Evolutionary conservation across 2,329 filamentous ascomycete species (phyloP).

Genomic region (Sodiomyces alkalinus): DNA sequence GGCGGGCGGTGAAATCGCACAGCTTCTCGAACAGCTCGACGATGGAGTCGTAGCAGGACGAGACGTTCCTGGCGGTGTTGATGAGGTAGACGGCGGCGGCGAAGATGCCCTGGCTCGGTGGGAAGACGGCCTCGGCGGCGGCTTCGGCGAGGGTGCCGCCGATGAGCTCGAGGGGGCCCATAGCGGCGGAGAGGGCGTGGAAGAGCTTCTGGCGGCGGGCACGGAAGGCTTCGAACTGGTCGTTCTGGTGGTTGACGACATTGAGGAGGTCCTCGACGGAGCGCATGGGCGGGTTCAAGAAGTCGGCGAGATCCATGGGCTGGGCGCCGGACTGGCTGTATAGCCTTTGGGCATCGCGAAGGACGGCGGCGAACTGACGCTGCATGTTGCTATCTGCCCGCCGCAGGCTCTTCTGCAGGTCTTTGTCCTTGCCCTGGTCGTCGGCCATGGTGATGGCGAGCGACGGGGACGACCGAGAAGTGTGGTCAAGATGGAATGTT

Average conservation of each 20-base stretch:
- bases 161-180: conserved; percentile 22
- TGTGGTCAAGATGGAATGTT: too few relatives aligned
- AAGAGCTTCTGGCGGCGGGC: conserved; percentile 14
- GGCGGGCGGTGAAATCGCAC: conserved; percentile 25
- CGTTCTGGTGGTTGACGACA: conserved; percentile 19
- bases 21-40: conserved; percentile 25
- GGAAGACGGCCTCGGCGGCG: conserved; percentile 21
- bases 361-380: conserved; percentile 13
- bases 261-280: conserved; percentile 16
- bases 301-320: conserved; percentile 16
- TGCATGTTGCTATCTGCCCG: conserved; percentile 1
- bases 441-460: too few relatives aligned
- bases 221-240: conserved; percentile 20
- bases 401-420: background rate
- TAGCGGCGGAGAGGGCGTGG: conserved; percentile 14
- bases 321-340: conserved; percentile 15
- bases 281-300: conserved; percentile 16
- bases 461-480: too few relatives aligned
- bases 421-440: too few relatives aligned
- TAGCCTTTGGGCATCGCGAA: conserved; percentile 17
- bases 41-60: conserved; percentile 27
- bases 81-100: conserved; percentile 26
- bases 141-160: conserved; percentile 21
- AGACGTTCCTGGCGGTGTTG: conserved; percentile 27
- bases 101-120: conserved; percentile 25